Evolutionary conservation across 208 protist species (phyloP), one percentile per base, ranked within the genome.

Genomic region (Paratrypanosoma confusum): DNA sequence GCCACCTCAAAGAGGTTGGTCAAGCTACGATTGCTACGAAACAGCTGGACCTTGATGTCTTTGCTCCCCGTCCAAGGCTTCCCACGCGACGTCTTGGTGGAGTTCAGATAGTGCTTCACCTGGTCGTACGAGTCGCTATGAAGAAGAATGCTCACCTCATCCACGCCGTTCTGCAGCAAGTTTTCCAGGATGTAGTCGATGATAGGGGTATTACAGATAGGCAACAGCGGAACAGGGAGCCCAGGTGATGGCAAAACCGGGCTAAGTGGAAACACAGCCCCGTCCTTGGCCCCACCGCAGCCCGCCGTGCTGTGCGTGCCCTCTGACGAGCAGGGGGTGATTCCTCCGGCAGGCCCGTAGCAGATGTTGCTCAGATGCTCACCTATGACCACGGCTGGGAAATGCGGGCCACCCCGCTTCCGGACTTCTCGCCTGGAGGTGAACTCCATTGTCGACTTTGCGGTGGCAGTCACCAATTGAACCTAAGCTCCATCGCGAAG

Each of bases 101-200:
- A 53, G 21, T 63, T 53, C 11, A 92, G 51, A 50, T 92, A 75
- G n/a, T 44, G 23, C 14, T 51, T 34, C 23, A 84, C 71, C 37
- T 34, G n/a, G n/a, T 42, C 54, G 5, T 57, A 62, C 8, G 74
- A 79, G n/a, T 38, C 33, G 5, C 41, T 37, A 44, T 79, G 81
- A 16, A 88, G 57, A 24, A 92, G 49, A 34, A 92, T 62, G 38
- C 50, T 74, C 8, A 71, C 68, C 50, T 86, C 62, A 47, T 80
- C 50, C 1, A 84, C 83, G 2, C 70, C 71, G 43, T 88, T 88
- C 47, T 67, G 46, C 2, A 81, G 61, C 10, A 92, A 50, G 42
- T 81, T 86, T 52, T 92, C 79, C 17, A 92, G 62, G n/a, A 77
- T 56, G 56, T 92, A 92, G 51, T 92, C 76, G 50, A 92, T 86